Percentiles rank a stretch among this genome's conserved stretches.
phyloP scores from a whole-genome alignment of 2,329 filamentous ascomycete genomes.

The Fusarium sp. region DNA sequence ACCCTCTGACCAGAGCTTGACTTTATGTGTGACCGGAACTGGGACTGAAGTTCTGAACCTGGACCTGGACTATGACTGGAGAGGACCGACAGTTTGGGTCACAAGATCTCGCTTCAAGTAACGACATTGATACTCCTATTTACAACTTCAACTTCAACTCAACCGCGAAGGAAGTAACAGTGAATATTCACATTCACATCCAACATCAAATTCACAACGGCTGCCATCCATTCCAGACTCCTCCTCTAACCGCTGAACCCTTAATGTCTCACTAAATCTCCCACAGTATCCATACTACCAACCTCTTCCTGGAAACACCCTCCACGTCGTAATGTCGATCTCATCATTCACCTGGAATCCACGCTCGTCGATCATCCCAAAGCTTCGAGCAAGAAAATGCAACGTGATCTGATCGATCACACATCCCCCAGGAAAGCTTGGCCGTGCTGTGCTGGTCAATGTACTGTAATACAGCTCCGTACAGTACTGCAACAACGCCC shows the following conservation, averaged over 20 bases:
- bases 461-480: background rate
- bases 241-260: constrained; percentile 2
- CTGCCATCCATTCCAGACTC: background rate
- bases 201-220: background rate
- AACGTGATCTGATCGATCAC: constrained; percentile 43
- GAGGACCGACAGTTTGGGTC: constrained; percentile 22
- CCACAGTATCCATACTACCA: constrained; percentile 7
- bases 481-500: constrained; percentile 25
- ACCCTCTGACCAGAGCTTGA: constrained; percentile 3
- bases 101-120: constrained; percentile 9
- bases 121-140: background rate
- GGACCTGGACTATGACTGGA: constrained; percentile 9
- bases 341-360: constrained; percentile 21
- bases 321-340: constrained; percentile 29
- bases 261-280: constrained; percentile 20
- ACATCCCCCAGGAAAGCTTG: constrained; percentile 32
- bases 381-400: constrained; percentile 24
- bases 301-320: constrained; percentile 1
- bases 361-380: constrained; percentile 22
- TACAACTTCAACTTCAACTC: constrained; percentile 1
- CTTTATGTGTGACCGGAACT: constrained; percentile 6
- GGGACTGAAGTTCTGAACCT: background rate
- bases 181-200: background rate
- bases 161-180: background rate
- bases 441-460: constrained; percentile 17